These are phyloP conservation scores for Aspergillus leporis DNA, from an alignment of 495 filamentous ascomycete species.

Conservation along the genomic window DNA sequence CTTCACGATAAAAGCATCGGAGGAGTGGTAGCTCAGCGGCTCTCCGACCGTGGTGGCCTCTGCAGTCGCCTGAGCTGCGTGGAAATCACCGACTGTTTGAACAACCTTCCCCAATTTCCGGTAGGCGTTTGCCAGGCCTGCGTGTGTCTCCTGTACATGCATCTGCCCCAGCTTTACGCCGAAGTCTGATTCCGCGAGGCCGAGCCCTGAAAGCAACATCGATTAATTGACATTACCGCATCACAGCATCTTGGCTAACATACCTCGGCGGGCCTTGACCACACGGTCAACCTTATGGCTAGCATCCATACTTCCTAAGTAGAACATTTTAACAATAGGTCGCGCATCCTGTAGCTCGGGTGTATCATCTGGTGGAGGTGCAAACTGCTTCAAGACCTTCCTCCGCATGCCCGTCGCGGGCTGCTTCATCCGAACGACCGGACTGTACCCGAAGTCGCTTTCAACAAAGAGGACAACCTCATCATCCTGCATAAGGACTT, in stretches of 20 bases:
- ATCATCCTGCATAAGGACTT: slow-evolving; percentile 90
- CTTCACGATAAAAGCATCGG: slow-evolving; percentile 97
- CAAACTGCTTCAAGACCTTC: slow-evolving; percentile 97
- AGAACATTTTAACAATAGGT: slow-evolving; percentile 92
- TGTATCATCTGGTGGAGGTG: slow-evolving; percentile 95
- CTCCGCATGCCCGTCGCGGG: slow-evolving; percentile 93
- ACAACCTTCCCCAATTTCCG: slow-evolving; percentile 92
- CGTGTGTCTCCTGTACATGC: slow-evolving; percentile 85
- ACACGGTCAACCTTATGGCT: slow-evolving; percentile 93
- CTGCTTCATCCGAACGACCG: slow-evolving; percentile 92
- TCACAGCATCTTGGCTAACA: slow-evolving; percentile 19
- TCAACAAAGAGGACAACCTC: slow-evolving; percentile 98
- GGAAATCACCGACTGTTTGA: slow-evolving; percentile 89
- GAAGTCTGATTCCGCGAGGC: slow-evolving; percentile 89
- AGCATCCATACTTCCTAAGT: slow-evolving; percentile 91
- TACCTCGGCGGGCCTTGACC: slow-evolving; percentile 90
- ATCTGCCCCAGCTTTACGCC: slow-evolving; percentile 85
- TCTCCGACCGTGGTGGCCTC: slow-evolving; percentile 95
- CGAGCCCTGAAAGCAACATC: slow-evolving; percentile 61
- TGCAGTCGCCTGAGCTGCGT: slow-evolving; percentile 95
- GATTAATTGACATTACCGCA: background rate
- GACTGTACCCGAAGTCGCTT: slow-evolving; percentile 97
- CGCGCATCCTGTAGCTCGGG: slow-evolving; percentile 88
- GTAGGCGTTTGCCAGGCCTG: slow-evolving; percentile 84
- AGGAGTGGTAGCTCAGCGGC: slow-evolving; percentile 91